Evolutionary conservation across 805 yeast species (phyloP).

Genomic region (Pichia scutulata): DNA sequence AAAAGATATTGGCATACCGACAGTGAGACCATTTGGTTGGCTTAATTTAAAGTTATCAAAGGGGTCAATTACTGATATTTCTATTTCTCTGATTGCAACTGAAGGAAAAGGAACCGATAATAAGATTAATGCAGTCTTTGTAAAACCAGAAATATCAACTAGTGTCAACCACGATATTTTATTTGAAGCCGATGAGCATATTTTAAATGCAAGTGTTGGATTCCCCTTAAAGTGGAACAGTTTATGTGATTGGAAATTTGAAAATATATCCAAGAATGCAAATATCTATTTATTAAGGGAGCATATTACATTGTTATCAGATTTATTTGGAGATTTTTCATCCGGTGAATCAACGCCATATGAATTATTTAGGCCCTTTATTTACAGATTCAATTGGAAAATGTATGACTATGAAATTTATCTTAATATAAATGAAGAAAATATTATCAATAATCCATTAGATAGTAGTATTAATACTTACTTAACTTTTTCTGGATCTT

Average conservation of each 20-base stretch:
- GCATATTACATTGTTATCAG: conserved; percentile 67
- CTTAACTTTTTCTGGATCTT: conserved; percentile 62
- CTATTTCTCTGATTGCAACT: conserved; percentile 46
- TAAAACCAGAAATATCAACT: conserved; percentile 57
- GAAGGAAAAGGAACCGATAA: conserved; percentile 47
- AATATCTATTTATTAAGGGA: conserved; percentile 70
- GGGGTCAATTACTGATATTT: conserved; percentile 42
- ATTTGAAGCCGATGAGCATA: conserved; percentile 53
- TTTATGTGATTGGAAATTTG: conserved; percentile 57
- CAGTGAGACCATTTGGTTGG: conserved; percentile 82
- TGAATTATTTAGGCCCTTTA: conserved; percentile 67
- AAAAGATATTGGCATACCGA: conserved; percentile 8
- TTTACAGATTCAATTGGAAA: conserved; percentile 54
- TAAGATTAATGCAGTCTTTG: conserved; percentile 37
- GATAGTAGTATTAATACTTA: conserved; percentile 77
- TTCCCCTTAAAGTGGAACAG: conserved; percentile 85
- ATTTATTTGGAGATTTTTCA: conserved; percentile 67
- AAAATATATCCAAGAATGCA: conserved; percentile 42
- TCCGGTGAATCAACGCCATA: conserved; percentile 67
- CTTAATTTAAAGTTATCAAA: conserved; percentile 57
- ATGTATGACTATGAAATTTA: conserved; percentile 49
- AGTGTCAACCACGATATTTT: conserved; percentile 86
- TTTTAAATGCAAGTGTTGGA: conserved; percentile 47
- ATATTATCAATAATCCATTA: conserved; percentile 82
- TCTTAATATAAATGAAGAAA: conserved; percentile 78